These are phyloP conservation scores for Camellia sinensis DNA, from an alignment of 148 eudicot genomes.

Conservation along the genomic window DNA sequence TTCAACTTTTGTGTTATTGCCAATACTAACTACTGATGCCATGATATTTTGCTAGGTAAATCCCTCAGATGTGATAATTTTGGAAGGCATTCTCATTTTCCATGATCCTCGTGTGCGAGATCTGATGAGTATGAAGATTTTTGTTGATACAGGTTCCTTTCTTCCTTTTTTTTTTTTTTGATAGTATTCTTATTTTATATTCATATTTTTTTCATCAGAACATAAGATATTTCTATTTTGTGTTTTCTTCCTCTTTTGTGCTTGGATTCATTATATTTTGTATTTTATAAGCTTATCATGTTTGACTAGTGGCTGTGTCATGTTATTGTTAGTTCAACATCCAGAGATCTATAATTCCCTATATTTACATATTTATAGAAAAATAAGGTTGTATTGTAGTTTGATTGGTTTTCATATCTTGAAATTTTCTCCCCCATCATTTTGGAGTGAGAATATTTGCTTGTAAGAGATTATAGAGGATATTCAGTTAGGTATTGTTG, in stretches of 20 bases:
- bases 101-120: conserved; percentile 87
- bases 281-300: background rate
- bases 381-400: conserved; percentile 2
- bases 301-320: conserved; percentile 1
- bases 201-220: too few relatives aligned
- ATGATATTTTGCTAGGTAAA: conserved; percentile 67
- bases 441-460: background rate
- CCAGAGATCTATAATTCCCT: background rate
- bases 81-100: conserved; percentile 94
- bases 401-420: conserved; percentile 8
- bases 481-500: background rate
- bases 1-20: background rate
- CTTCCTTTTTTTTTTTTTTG: conserved; percentile 11
- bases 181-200: too few relatives aligned
- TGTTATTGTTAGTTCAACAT: background rate
- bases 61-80: conserved; percentile 92
- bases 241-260: background rate
- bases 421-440: background rate
- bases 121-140: conserved; percentile 96
- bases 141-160: conserved; percentile 97
- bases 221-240: too few relatives aligned
- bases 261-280: conserved; percentile 13
- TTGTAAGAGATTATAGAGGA: background rate
- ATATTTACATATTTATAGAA: background rate
- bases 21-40: background rate